A percentile compares a stretch with the other conserved stretches of the same genome.
phyloP scores from a whole-genome alignment of 228 moss, liverwort and hornwort species.

The Sphagnum fallax region DNA sequence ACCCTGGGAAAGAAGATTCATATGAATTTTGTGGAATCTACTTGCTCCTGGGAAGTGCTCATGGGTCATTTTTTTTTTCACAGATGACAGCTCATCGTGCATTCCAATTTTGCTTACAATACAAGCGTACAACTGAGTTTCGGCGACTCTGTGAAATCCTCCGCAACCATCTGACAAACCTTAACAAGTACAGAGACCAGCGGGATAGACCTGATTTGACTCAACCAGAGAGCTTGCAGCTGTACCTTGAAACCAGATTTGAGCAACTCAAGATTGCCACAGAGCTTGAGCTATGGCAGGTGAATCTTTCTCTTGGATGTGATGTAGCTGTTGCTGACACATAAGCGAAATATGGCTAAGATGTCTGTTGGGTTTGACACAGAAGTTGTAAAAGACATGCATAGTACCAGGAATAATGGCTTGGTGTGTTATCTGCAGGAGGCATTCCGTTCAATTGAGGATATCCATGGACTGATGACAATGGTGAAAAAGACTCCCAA shows the following conservation, averaged over 20 bases:
- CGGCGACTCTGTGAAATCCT: slow-evolving; percentile 95
- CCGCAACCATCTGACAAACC: slow-evolving; percentile 83
- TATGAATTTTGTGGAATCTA: no score
- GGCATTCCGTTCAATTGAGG: slow-evolving; percentile 95
- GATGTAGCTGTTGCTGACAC: no score
- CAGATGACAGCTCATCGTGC: slow-evolving; percentile 98
- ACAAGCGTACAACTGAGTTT: slow-evolving; percentile 94
- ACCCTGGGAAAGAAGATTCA: no score
- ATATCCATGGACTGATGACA: slow-evolving; percentile 60
- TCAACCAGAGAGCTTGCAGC: slow-evolving; percentile 91
- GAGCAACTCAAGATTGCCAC: slow-evolving; percentile 98
- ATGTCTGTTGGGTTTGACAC: no score
- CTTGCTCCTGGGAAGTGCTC: no score
- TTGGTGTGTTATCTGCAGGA: slow-evolving; percentile 36
- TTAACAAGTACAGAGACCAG: slow-evolving; percentile 98
- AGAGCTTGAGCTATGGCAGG: slow-evolving; percentile 99
- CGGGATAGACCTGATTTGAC: slow-evolving; percentile 93
- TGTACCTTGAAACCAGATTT: slow-evolving; percentile 96
- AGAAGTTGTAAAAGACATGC: no score
- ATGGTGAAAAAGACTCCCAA: slow-evolving; percentile 98
- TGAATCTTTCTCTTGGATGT: slow-evolving; percentile 9
- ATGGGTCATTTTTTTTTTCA: not conserved
- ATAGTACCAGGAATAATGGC: no score
- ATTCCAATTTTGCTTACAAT: slow-evolving; percentile 96
- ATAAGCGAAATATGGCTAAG: no score